Evolutionary conservation across 768 basidiomycete genomes (phyloP).

Genomic region (Mycena albidolilacea): DNA sequence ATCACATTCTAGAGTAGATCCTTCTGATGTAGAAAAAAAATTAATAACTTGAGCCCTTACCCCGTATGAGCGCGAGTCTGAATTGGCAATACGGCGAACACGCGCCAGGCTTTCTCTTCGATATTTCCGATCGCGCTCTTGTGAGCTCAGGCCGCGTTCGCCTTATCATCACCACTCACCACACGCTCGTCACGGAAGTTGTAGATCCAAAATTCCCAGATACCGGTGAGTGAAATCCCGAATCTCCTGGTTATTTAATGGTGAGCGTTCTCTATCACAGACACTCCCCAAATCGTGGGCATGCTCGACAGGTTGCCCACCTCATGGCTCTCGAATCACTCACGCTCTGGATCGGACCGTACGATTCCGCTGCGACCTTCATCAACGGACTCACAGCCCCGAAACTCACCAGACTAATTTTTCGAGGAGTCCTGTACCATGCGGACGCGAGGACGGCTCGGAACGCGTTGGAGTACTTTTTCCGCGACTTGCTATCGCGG

Average conservation of each 20-base stretch:
- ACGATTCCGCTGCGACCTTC: background rate
- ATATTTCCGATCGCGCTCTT: too few relatives aligned
- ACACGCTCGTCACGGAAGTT: too few relatives aligned
- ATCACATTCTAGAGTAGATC: too few relatives aligned
- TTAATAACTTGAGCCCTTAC: too few relatives aligned
- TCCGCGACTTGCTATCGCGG: background rate
- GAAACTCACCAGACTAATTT: slow-evolving; percentile 12
- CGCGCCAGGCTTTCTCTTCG: too few relatives aligned
- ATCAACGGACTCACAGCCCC: background rate
- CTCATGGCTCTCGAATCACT: slow-evolving; percentile 5
- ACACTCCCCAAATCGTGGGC: background rate
- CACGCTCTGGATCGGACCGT: background rate
- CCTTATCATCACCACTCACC: too few relatives aligned
- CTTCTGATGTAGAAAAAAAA: too few relatives aligned
- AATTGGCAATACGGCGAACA: too few relatives aligned
- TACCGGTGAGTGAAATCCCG: background rate
- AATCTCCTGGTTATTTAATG: background rate
- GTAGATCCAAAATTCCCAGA: background rate
- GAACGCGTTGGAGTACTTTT: background rate
- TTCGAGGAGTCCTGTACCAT: background rate
- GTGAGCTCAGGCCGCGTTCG: too few relatives aligned
- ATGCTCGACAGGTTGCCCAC: background rate
- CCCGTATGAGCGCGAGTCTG: too few relatives aligned
- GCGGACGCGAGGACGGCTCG: background rate
- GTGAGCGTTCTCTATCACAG: background rate